Conservation (phyloP, 345 rosid genomes). For the Moricandia moricandioides region DNA sequence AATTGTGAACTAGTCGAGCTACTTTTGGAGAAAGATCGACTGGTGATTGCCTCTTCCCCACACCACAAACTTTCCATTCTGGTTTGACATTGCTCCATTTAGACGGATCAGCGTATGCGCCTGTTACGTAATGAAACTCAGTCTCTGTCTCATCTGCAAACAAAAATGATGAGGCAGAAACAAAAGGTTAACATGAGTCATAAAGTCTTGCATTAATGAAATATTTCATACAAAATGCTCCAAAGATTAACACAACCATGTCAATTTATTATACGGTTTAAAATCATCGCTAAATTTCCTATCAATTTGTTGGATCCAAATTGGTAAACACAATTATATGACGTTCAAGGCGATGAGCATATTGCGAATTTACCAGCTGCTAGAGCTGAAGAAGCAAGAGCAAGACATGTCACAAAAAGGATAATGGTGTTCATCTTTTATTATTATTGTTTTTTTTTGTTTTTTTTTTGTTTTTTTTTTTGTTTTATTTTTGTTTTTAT, state of each 20-base stretch:
- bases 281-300: background rate
- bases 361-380: constrained; percentile 28
- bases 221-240: background rate
- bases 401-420: constrained; percentile 20
- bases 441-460: background rate
- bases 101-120: constrained; percentile 20
- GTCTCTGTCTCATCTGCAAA: constrained; percentile 17
- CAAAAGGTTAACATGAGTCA: background rate
- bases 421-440: constrained; percentile 22
- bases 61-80: constrained; percentile 30
- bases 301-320: background rate
- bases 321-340: constrained; percentile 3
- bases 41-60: constrained; percentile 31
- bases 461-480: too few relatives aligned
- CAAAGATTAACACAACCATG: background rate
- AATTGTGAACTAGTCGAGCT: constrained; percentile 25
- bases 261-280: constrained; percentile 8
- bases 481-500: too few relatives aligned
- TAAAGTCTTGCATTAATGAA: background rate
- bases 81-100: constrained; percentile 18
- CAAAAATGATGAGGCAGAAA: background rate
- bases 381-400: constrained; percentile 23
- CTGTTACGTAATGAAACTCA: constrained; percentile 28
- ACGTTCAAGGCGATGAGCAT: background rate
- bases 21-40: constrained; percentile 25